Evolutionary conservation across 768 basidiomycete species (phyloP), one percentile per base, ranked within the genome.

Genomic region (Cystofilobasidium ferigula): DNA sequence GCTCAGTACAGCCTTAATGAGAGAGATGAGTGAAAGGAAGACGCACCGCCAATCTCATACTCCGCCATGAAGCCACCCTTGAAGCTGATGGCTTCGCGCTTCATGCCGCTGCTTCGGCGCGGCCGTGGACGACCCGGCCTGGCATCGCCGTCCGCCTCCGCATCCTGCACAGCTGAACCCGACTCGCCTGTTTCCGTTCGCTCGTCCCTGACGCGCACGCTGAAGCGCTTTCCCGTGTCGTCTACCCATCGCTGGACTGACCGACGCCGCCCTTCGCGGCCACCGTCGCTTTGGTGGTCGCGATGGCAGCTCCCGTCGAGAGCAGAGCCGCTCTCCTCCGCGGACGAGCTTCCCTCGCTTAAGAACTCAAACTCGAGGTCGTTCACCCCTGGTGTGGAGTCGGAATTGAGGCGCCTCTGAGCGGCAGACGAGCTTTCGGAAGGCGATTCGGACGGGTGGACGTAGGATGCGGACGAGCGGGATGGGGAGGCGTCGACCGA

Each of bases 11-110:
- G 26, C 8, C 32, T 30, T 26, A n/a, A 32, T 16, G 2, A 45
- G 14, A 1, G 6, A 32, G 22, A 9, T 3, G 34, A 9, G 16
- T 14, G 34, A 26, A 57, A 36, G 22, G 24, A 16, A 13, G 9
- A 69, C 76, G 69, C 35, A 78, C 78, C 78, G 20, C 69, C 72
- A 2, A 79, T 65, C 24, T 77, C 74, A 65, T 79, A 79, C 58
- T 77, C 77, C 30, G 78, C 78, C 58, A 74, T 76, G 36, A 76
- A 77, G 12, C 71, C 71, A 45, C 47, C 71, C 30, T 58, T 66
- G 64, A 59, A 47, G 35, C 57, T 58, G 57, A 58, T n/a, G 14
- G 57, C 32, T 16, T 38, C 57, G 2, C 57, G 57, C 57, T 40
- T 28, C 2, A 5, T 13, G 16, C 47, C 32, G 71, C 22, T 71